phyloP scores from a whole-genome alignment of 441 rosid species.

The Populus hybrid region DNA sequence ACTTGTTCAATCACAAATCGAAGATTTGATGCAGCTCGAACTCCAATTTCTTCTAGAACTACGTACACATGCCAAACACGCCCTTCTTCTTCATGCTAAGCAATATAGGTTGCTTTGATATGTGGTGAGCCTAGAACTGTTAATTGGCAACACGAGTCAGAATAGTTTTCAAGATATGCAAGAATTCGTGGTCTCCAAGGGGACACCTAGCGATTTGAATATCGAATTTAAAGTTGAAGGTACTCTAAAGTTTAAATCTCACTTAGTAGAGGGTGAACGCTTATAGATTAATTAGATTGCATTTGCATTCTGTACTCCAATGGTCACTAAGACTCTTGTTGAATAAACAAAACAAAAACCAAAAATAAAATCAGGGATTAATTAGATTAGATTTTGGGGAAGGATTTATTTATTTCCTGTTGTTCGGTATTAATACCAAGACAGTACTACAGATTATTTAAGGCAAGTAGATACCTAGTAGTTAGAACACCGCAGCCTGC shows the following conservation, averaged over 20 bases:
- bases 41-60: too few species aligned
- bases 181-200: too few species aligned
- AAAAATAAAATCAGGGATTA: background rate
- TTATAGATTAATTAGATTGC: background rate
- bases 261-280: background rate
- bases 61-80: too few species aligned
- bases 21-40: too few species aligned
- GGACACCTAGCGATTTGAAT: too few species aligned
- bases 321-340: background rate
- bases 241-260: background rate
- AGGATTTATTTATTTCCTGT: background rate
- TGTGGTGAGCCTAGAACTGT: too few species aligned
- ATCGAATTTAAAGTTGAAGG: too few species aligned
- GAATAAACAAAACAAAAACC: background rate
- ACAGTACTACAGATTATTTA: conserved; percentile 1
- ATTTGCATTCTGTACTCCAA: background rate
- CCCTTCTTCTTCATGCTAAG: too few species aligned
- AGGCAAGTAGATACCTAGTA: conserved; percentile 27
- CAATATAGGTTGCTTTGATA: too few species aligned
- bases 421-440: background rate
- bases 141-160: too few species aligned
- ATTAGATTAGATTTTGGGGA: background rate
- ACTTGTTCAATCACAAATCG: too few species aligned
- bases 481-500: conserved; percentile 38
- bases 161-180: too few species aligned